Evolutionary conservation across 495 filamentous ascomycete genomes (phyloP).

Genomic region (Hyaloscypha finlandica): DNA sequence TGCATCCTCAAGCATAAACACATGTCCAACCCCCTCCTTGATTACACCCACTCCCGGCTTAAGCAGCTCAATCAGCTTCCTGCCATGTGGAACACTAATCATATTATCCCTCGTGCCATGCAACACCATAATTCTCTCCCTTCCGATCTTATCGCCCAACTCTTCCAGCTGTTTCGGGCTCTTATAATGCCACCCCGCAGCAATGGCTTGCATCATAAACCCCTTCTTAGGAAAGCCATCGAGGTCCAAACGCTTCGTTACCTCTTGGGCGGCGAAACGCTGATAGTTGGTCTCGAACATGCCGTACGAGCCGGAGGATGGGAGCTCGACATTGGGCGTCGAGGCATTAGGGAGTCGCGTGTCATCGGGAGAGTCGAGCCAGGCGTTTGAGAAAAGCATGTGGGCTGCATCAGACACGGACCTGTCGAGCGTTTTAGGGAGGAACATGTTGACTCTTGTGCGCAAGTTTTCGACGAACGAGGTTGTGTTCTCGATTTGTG

Average conservation of each 20-base stretch:
- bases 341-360: constrained; percentile 42
- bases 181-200: constrained; percentile 80
- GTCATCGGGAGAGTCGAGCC: constrained; percentile 63
- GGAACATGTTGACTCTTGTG: constrained; percentile 66
- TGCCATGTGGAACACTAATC: constrained; percentile 68
- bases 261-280: constrained; percentile 74
- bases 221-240: constrained; percentile 60
- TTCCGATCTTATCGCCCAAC: constrained; percentile 65
- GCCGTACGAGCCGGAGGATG: constrained; percentile 37
- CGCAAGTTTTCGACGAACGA: constrained; percentile 61
- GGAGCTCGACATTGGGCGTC: constrained; percentile 30
- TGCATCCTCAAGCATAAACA: constrained; percentile 31
- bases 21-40: constrained; percentile 70
- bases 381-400: constrained; percentile 61
- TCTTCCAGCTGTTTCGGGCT: constrained; percentile 58
- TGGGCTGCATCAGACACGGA: constrained; percentile 48
- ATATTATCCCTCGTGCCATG: constrained; percentile 76
- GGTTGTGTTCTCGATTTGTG: constrained; percentile 64
- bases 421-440: constrained; percentile 66
- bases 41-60: constrained; percentile 50
- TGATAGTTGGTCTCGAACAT: constrained; percentile 74
- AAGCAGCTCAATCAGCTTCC: constrained; percentile 55
- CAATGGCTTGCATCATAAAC: constrained; percentile 75
- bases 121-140: constrained; percentile 70
- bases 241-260: constrained; percentile 61